Base-by-base conservation (phyloP, 1,284 basidiomycete genomes). In the Ceraceosorus guamensis region DNA sequence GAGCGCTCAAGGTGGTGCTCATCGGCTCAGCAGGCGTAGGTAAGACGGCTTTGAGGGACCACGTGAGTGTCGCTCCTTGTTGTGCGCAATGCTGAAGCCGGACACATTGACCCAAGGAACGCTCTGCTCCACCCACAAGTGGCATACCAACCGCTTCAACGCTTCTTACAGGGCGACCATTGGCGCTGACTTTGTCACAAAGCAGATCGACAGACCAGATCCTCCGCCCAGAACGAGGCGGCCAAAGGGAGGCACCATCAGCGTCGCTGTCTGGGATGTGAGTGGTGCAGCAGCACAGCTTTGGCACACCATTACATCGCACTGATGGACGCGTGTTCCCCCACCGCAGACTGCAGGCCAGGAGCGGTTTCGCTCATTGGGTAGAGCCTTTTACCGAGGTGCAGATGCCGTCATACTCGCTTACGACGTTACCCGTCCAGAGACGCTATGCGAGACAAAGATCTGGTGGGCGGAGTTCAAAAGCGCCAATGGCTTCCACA, bases 301-400 rank as follows among this genome's bases (percentile, higher is more conserved):
- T 11, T 11, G 39, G 11, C 16, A 16, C 39, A 2, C 11, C 39
- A 41, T 11, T 16, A 16, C 31, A 16, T 30, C 1, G 6, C 6
- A 33, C 8, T 48, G 30, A 13, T 33, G n/a, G 6, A n/a, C 5
- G 16, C 34, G 30, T n/a, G 7, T 18, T 24, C 47, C 14, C 6
- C 5, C 24, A 24, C 10, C 30, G 7, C 49, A 63, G 31, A 72
- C 70, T 0, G 70, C 70, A 2, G 70, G 70, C 0, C 70, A 72
- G 55, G 70, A 76, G 41, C 59, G 73, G 10, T 76, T 76, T 52
- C 63, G 69, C 46, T 63, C 65, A 24, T 52, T 76, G 14, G 71
- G 72, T 0, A 56, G 61, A 4, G 71, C 70, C 11, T 72, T 72
- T 48, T 72, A 72, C 46, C 39, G 70, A 5, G 70, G 70, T 31